Evolutionary conservation across 2,329 filamentous ascomycete genomes (phyloP).

Genomic region (Xylaria arbuscula): DNA sequence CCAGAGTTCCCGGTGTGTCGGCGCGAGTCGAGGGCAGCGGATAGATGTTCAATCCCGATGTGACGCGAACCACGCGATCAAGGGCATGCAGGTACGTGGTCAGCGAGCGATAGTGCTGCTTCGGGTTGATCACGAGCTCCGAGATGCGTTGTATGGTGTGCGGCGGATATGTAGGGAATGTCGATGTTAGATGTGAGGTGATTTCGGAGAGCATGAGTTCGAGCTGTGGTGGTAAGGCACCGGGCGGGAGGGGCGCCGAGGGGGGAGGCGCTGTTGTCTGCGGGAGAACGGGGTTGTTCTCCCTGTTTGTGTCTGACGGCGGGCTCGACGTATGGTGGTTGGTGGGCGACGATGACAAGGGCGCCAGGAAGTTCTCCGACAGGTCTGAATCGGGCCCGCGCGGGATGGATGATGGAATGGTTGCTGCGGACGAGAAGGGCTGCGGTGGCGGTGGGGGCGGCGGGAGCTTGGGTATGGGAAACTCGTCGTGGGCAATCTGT

Average conservation of each 20-base stretch:
- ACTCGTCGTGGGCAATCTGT: conserved; percentile 80
- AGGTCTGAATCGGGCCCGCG: conserved; percentile 52
- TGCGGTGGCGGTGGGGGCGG: conserved; percentile 48
- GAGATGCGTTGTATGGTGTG: conserved; percentile 93
- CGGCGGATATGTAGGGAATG: conserved; percentile 81
- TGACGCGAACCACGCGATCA: conserved; percentile 90
- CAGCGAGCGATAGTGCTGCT: conserved; percentile 81
- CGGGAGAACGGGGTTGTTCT: conserved; percentile 60
- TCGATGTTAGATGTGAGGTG: conserved; percentile 67
- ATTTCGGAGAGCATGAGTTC: conserved; percentile 71
- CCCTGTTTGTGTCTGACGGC: conserved; percentile 73
- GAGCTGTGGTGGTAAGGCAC: conserved; percentile 72
- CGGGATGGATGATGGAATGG: conserved; percentile 48
- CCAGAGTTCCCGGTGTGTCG: conserved; percentile 64
- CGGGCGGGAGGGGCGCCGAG: conserved; percentile 51
- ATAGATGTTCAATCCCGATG: conserved; percentile 82
- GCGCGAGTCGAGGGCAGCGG: conserved; percentile 78
- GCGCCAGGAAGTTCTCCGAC: conserved; percentile 58
- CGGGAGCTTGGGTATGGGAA: conserved; percentile 74
- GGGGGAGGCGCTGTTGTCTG: conserved; percentile 32
- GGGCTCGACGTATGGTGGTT: conserved; percentile 52
- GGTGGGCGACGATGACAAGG: conserved; percentile 59
- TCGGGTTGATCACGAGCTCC: conserved; percentile 83
- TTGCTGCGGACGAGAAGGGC: conserved; percentile 34
- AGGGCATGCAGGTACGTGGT: conserved; percentile 89